Percentiles rank a stretch among this genome's conserved stretches.
phyloP scores from a whole-genome alignment of 2,329 filamentous ascomycete species.

The Lecanicillium sp. region DNA sequence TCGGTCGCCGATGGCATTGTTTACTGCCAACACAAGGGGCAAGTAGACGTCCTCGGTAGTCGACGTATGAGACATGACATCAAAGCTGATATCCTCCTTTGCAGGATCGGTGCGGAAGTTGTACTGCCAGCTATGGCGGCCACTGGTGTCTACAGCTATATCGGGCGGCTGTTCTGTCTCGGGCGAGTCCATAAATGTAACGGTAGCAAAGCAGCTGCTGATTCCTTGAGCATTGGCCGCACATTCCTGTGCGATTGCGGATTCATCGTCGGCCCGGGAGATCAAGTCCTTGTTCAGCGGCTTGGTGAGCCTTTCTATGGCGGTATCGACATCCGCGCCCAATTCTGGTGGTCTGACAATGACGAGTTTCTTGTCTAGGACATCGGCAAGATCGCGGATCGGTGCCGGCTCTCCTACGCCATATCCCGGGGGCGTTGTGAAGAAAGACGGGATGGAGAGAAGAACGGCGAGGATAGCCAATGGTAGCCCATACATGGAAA shows the following conservation, averaged over 20 bases:
- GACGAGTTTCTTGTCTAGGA: conserved; percentile 17
- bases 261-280: conserved; percentile 11
- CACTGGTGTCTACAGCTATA: conserved; percentile 2
- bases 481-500: conserved; percentile 18
- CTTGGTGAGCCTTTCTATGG: conserved; percentile 16
- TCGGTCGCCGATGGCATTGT: conserved; percentile 21
- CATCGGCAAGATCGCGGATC: conserved; percentile 13
- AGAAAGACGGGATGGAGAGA: conserved; percentile 19
- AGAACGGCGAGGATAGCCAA: conserved; percentile 20
- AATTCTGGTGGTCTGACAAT: conserved; percentile 15
- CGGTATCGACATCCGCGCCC: conserved; percentile 15
- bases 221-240: conserved; percentile 17
- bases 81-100: conserved; percentile 34
- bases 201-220: conserved; percentile 19
- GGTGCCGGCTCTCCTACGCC: conserved; percentile 13
- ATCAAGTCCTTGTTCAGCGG: conserved; percentile 12
- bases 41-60: conserved; percentile 15
- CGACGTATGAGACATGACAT: conserved; percentile 25
- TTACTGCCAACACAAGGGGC: conserved; percentile 24
- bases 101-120: conserved; percentile 17
- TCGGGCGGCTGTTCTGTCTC: conserved; percentile 11
- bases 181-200: conserved; percentile 21
- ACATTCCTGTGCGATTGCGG: conserved; percentile 13
- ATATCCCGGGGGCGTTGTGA: conserved; percentile 8
- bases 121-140: conserved; percentile 20